Conservation (phyloP, 1,284 basidiomycete genomes). For the Spongispora temasekensis region DNA sequence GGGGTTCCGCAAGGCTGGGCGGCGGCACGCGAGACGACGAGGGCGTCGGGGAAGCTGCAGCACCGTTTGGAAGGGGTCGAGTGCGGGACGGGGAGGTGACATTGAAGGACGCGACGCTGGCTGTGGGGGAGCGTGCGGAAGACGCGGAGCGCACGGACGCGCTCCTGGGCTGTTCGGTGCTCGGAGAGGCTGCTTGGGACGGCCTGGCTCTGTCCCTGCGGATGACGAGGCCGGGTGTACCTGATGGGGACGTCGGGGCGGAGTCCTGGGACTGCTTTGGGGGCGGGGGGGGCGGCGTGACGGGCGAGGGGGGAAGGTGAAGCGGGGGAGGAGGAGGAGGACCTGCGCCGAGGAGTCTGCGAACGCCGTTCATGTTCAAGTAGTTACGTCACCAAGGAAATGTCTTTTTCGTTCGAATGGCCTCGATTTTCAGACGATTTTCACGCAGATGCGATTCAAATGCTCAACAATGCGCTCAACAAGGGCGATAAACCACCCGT, state of each 20-base stretch:
- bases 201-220: constrained; percentile 52
- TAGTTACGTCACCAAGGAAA: constrained; percentile 41
- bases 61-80: constrained; percentile 27
- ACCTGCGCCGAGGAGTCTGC: constrained; percentile 59
- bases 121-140: constrained; percentile 21
- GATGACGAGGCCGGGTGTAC: constrained; percentile 51
- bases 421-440: constrained; percentile 95
- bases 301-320: constrained; percentile 15
- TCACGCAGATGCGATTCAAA: constrained; percentile 89
- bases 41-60: constrained; percentile 40
- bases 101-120: constrained; percentile 29
- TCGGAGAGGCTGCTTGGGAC: constrained; percentile 24
- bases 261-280: constrained; percentile 42
- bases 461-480: constrained; percentile 94
- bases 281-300: constrained; percentile 17
- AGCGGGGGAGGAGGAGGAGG: constrained; percentile 17
- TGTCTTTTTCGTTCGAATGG: constrained; percentile 99
- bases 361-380: constrained; percentile 79
- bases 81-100: constrained; percentile 28
- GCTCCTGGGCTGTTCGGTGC: constrained; percentile 25
- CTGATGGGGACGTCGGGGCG: constrained; percentile 26
- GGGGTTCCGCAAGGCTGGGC: constrained; percentile 23
- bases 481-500: constrained; percentile 98
- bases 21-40: constrained; percentile 39
- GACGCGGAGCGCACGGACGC: constrained; percentile 21